Evolutionary conservation across 192 early-diverging fungal species (phyloP).

Genomic region (Kappamyces sp.): DNA sequence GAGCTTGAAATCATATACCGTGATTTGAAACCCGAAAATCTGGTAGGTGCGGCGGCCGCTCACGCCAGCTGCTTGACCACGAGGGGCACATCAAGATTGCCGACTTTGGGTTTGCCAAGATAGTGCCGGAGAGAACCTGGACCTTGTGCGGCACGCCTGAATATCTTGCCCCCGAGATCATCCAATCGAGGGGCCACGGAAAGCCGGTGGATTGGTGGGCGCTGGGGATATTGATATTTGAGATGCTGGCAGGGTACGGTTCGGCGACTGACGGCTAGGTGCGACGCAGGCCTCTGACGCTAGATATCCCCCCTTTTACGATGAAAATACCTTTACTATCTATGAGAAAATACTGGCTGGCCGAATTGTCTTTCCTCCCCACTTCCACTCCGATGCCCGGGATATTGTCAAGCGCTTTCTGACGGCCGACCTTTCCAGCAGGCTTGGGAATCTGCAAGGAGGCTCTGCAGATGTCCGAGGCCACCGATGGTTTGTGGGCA

Average conservation of each 20-base stretch:
- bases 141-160: constrained; percentile 97
- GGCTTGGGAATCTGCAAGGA: constrained; percentile 89
- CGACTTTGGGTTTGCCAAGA: constrained; percentile 98
- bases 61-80: constrained; percentile 69
- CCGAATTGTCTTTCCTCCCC: constrained; percentile 78
- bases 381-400: constrained; percentile 77
- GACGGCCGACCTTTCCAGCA: constrained; percentile 83
- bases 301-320: constrained; percentile 93
- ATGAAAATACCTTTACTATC: constrained; percentile 96
- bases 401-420: constrained; percentile 89
- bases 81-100: constrained; percentile 94
- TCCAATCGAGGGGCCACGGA: constrained; percentile 93
- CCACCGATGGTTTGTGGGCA: constrained; percentile 90
- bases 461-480: constrained; percentile 87
- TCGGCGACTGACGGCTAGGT: no score
- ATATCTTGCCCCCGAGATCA: constrained; percentile 94
- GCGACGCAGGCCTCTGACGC: no score
- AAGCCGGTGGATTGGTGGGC: constrained; percentile 99
- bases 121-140: constrained; percentile 87
- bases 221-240: constrained; percentile 93
- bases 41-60: constrained; percentile 29
- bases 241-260: constrained; percentile 89
- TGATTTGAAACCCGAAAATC: constrained; percentile 88
- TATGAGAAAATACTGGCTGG: constrained; percentile 97
- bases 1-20: constrained; percentile 91